Percentiles rank a stretch among this genome's conserved stretches.
phyloP scores from a whole-genome alignment of 2,329 filamentous ascomycete genomes.

The Dendryphion nanum region DNA sequence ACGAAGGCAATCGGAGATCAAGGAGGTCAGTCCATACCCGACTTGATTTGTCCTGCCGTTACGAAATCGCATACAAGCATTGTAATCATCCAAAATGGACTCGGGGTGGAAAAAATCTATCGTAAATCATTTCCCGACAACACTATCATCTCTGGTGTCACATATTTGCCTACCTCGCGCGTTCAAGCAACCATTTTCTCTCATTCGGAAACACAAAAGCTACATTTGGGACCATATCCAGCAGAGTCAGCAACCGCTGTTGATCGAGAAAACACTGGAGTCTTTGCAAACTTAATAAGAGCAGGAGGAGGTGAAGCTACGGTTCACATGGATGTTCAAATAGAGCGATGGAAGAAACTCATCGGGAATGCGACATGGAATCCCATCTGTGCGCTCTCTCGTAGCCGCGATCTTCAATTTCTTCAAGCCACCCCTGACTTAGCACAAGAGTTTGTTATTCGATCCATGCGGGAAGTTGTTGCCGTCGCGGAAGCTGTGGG shows the following conservation, averaged over 20 bases:
- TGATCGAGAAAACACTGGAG: not conserved
- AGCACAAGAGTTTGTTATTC: conserved; percentile 28
- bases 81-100: conserved; percentile 58
- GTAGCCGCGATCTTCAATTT: conserved; percentile 50
- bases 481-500: conserved; percentile 35
- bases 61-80: conserved; percentile 44
- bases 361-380: conserved; percentile 59
- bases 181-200: conserved; percentile 44
- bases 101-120: conserved; percentile 55
- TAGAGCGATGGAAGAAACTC: conserved; percentile 57
- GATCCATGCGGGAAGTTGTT: conserved; percentile 44
- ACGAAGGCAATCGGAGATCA: conserved; percentile 40
- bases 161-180: conserved; percentile 51
- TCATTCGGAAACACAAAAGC: conserved; percentile 42
- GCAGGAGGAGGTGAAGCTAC: conserved; percentile 43
- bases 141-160: conserved; percentile 53
- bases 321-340: conserved; percentile 52
- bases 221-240: conserved; percentile 50
- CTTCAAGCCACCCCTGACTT: conserved; percentile 20
- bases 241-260: not conserved
- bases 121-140: conserved; percentile 45
- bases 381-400: conserved; percentile 53
- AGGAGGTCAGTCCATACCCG: conserved; percentile 10
- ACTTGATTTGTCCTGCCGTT: conserved; percentile 36
- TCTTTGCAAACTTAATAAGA: conserved; percentile 31